phyloP scores from a whole-genome alignment of 2,329 filamentous ascomycete genomes.

The Endoconidiophora laricicola region DNA sequence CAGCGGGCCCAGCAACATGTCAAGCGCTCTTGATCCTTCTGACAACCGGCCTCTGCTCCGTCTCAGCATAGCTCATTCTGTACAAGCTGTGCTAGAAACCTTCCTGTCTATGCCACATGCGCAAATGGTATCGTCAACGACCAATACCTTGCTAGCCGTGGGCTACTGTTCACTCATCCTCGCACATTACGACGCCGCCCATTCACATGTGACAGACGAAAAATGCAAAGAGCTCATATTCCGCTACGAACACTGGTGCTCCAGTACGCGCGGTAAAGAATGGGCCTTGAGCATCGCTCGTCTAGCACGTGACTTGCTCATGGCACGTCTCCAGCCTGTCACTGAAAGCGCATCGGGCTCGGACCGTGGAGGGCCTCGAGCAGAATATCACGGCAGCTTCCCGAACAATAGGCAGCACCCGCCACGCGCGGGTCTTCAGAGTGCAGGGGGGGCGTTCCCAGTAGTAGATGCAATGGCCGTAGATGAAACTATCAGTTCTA shows the following conservation, averaged over 20 bases:
- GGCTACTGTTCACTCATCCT: conserved; percentile 12
- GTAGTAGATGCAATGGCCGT: conserved; percentile 6
- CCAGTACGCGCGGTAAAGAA: conserved; percentile 11
- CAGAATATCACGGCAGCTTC: conserved; percentile 6
- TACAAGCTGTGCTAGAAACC: conserved; percentile 9
- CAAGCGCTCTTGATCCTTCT: background rate
- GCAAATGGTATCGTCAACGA: conserved; percentile 11
- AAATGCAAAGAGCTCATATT: conserved; percentile 10
- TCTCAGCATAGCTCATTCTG: conserved; percentile 8
- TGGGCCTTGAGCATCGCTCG: conserved; percentile 11
- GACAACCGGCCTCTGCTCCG: conserved; percentile 6
- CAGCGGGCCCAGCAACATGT: conserved; percentile 1
- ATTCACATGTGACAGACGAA: conserved; percentile 8
- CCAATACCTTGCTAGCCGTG: conserved; percentile 10
- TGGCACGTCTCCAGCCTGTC: conserved; percentile 4
- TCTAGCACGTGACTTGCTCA: conserved; percentile 11
- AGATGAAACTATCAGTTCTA: conserved; percentile 1
- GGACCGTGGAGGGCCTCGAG: background rate
- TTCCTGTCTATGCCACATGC: conserved; percentile 11
- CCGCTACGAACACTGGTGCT: conserved; percentile 11
- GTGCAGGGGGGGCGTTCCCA: background rate
- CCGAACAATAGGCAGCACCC: background rate
- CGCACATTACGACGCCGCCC: conserved; percentile 10
- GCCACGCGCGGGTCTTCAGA: background rate
- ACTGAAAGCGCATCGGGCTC: background rate